Evolutionary conservation across 345 rosid genomes (phyloP).

Genomic region (Arabis alpina): DNA sequence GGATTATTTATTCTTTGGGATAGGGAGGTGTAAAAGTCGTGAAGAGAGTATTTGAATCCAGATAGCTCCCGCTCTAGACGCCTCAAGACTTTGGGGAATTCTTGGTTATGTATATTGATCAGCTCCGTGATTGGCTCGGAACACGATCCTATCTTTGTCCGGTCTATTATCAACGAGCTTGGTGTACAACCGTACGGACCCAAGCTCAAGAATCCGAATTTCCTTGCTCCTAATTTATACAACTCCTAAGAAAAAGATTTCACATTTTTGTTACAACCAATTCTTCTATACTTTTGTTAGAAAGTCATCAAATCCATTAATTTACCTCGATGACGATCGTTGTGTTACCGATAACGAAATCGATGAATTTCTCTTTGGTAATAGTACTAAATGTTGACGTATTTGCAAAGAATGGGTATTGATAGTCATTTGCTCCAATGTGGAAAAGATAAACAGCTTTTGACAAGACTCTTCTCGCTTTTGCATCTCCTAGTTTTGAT

Average conservation of each 20-base stretch:
- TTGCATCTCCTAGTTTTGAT: constrained; percentile 50
- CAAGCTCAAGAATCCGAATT: constrained; percentile 66
- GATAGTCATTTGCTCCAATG: constrained; percentile 75
- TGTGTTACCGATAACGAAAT: constrained; percentile 58
- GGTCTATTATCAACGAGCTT: constrained; percentile 40
- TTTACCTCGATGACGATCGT: constrained; percentile 49
- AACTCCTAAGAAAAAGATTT: constrained; percentile 49
- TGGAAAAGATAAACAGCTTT: constrained; percentile 64
- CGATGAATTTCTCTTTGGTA: constrained; percentile 46
- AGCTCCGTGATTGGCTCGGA: constrained; percentile 43
- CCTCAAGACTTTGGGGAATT: constrained; percentile 48
- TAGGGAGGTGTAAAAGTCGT: constrained; percentile 51
- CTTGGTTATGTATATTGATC: constrained; percentile 62
- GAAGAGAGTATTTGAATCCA: constrained; percentile 70
- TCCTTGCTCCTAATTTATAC: constrained; percentile 66
- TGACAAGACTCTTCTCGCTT: constrained; percentile 48
- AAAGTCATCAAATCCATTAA: background rate
- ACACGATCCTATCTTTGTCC: constrained; percentile 55
- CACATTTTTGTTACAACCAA: background rate
- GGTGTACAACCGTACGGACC: constrained; percentile 72
- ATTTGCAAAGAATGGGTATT: constrained; percentile 64
- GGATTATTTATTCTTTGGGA: constrained; percentile 56
- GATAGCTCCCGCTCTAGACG: constrained; percentile 47
- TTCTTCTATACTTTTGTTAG: background rate
- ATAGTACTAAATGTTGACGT: constrained; percentile 48